Evolutionary conservation across 2,329 filamentous ascomycete species (phyloP).

Genomic region (Phyllosticta paracitricarpa): DNA sequence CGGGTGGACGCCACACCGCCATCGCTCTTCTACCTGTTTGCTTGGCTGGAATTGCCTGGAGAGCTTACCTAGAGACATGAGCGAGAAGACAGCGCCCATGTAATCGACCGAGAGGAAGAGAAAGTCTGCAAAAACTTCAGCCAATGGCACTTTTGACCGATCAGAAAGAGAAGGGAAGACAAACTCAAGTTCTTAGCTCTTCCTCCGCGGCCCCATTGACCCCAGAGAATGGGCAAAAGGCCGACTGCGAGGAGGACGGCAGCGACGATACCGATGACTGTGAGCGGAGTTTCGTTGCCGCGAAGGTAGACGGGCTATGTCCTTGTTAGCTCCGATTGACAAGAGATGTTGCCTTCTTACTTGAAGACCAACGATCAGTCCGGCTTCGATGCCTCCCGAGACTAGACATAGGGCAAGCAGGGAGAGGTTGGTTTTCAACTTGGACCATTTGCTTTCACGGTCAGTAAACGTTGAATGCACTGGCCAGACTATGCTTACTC

Average conservation of each 20-base stretch:
- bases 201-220: constrained; percentile 52
- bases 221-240: constrained; percentile 50
- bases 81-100: constrained; percentile 51
- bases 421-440: constrained; percentile 36
- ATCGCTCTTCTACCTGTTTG: too few relatives aligned
- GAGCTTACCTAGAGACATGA: constrained; percentile 48
- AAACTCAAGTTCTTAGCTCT: constrained; percentile 52
- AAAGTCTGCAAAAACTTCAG: constrained; percentile 30
- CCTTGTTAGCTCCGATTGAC: neutral
- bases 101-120: constrained; percentile 53
- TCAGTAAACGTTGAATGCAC: constrained; percentile 13
- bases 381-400: constrained; percentile 45
- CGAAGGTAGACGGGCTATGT: constrained; percentile 40
- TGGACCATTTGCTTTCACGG: constrained; percentile 34
- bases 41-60: too few relatives aligned
- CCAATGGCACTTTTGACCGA: neutral
- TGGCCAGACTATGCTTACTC: constrained; percentile 26
- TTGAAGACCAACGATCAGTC: constrained; percentile 47
- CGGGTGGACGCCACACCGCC: neutral
- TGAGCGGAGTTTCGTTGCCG: constrained; percentile 45
- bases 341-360: constrained; percentile 22
- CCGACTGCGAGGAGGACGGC: constrained; percentile 47
- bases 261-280: constrained; percentile 49
- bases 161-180: constrained; percentile 11
- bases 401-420: constrained; percentile 31